phyloP scores from a whole-genome alignment of 352 stramenopile genomes.

The Phytopythium delawarense region DNA sequence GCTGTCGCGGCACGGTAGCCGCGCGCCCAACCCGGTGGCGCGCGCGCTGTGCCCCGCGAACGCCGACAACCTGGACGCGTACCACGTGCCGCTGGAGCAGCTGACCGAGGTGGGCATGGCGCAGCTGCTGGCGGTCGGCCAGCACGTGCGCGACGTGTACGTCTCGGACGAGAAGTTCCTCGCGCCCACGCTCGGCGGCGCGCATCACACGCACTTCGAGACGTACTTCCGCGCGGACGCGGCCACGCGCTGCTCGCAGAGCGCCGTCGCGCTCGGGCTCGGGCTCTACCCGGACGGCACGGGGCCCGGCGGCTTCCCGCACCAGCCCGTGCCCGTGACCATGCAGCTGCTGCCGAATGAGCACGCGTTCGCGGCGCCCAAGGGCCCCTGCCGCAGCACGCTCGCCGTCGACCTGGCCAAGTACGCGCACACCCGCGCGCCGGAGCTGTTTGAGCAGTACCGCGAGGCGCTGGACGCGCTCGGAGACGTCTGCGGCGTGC shows the following conservation, averaged over 20 bases:
- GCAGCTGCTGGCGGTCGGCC: slow-evolving; percentile 59
- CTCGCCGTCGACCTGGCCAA: slow-evolving; percentile 43
- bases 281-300: slow-evolving; percentile 81
- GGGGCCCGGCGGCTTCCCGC: slow-evolving; percentile 54
- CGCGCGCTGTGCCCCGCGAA: slow-evolving; percentile 62
- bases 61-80: slow-evolving; percentile 57
- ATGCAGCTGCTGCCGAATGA: slow-evolving; percentile 85
- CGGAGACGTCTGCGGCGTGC: slow-evolving; percentile 53
- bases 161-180: slow-evolving; percentile 54
- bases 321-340: slow-evolving; percentile 75
- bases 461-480: slow-evolving; percentile 49
- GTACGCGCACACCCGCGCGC: slow-evolving; percentile 53
- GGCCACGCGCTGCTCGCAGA: slow-evolving; percentile 77
- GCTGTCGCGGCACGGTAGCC: slow-evolving; percentile 76
- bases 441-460: slow-evolving; percentile 57
- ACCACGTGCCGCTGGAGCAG: slow-evolving; percentile 78
- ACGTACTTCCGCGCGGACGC: slow-evolving; percentile 83
- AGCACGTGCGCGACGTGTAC: slow-evolving; percentile 70
- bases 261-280: slow-evolving; percentile 65
- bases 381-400: slow-evolving; percentile 59
- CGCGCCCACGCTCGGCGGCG: slow-evolving; percentile 62
- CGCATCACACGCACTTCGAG: slow-evolving; percentile 76
- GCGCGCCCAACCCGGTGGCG: slow-evolving; percentile 66
- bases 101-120: slow-evolving; percentile 82
- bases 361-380: slow-evolving; percentile 80